Conservation (phyloP, 768 basidiomycete species). For the Russula virescens region DNA sequence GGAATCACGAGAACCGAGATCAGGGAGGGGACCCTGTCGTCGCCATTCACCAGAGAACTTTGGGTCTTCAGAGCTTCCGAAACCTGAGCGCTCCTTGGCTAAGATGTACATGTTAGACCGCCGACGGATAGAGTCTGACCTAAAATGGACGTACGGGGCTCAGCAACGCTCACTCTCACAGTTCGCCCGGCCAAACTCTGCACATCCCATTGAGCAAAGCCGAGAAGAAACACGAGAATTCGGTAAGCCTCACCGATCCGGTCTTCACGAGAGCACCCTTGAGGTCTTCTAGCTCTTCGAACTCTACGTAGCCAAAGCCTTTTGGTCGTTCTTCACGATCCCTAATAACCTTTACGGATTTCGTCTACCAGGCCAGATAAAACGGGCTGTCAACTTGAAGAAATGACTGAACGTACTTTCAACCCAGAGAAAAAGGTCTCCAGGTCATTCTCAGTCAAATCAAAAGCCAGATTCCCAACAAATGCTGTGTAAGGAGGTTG, state of each 20-base stretch:
- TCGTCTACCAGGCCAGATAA: conserved; percentile 44
- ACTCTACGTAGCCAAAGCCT: conserved; percentile 98
- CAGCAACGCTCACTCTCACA: conserved; percentile 90
- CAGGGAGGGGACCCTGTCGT: conserved; percentile 80
- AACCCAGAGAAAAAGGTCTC: conserved; percentile 69
- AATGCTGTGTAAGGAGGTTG: conserved; percentile 95
- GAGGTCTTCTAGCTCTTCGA: conserved; percentile 76
- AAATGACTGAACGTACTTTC: conserved; percentile 39
- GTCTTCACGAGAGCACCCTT: conserved; percentile 75
- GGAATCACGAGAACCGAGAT: conserved; percentile 53
- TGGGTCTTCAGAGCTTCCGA: conserved; percentile 54
- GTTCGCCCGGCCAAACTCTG: conserved; percentile 72
- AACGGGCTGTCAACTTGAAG: neutral
- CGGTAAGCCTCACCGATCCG: conserved; percentile 50
- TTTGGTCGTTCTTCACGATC: conserved; percentile 93
- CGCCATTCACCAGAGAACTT: conserved; percentile 87
- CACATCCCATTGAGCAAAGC: neutral
- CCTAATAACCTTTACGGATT: conserved; percentile 87
- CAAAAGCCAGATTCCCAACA: conserved; percentile 92
- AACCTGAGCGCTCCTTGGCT: conserved; percentile 74
- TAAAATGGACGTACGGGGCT: conserved; percentile 67
- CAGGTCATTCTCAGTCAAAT: conserved; percentile 79
- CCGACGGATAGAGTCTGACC: neutral
- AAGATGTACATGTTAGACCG: conserved; percentile 7
- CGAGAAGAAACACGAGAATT: neutral